Evolutionary conservation across 2,329 filamentous ascomycete species (phyloP), one percentile per base, ranked within the genome.

Genomic region (Proliferodiscus dingleyae): DNA sequence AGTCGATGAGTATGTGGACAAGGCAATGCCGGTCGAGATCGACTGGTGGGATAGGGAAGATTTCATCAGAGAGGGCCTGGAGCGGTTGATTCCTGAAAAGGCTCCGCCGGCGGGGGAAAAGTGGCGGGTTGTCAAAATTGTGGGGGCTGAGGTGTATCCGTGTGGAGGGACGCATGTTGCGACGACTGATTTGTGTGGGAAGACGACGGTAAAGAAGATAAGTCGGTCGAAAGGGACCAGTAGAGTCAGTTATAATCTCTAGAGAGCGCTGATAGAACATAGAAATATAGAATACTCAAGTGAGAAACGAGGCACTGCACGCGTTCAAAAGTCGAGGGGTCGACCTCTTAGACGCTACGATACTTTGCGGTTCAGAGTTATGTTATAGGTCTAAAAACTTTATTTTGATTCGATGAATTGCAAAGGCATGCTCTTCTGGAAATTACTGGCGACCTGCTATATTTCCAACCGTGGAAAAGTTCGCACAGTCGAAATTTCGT

Each of bases 161-260:
- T 89, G 85, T 62, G 85, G 85, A 6, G 85, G 85, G 0, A 89
- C 85, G 21, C 85, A 89, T 68, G 83, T 88, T 3, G 68, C n/a
- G n/a, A 34, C 16, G n/a, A 34, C 32, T 74, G 23, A 73, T 67
- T 15, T 83, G 81, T 16, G 70, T 56, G 80, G 82, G 1, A 73
- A 74, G 60, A 78, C 80, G 4, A 75, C 68, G 3, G 80, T 88
- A 3, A 82, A 73, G 68, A 86, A 83, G 67, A 83, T 89, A 44
- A 73, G 73, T 51, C 72, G 82, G 63, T 72, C 69, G 43, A 85
- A 84, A 63, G 83, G 83, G 3, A 71, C 68, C 8, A 83, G 76
- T 43, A 73, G 78, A 54, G 77, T 87, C 9, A 41, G 37, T 37
- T 46, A 46, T 32, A n/a, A n/a, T n/a, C n/a, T n/a, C n/a, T n/a